phyloP scores from a whole-genome alignment of 2,329 filamentous ascomycete species.

The Teratosphaeria epicoccoides region DNA sequence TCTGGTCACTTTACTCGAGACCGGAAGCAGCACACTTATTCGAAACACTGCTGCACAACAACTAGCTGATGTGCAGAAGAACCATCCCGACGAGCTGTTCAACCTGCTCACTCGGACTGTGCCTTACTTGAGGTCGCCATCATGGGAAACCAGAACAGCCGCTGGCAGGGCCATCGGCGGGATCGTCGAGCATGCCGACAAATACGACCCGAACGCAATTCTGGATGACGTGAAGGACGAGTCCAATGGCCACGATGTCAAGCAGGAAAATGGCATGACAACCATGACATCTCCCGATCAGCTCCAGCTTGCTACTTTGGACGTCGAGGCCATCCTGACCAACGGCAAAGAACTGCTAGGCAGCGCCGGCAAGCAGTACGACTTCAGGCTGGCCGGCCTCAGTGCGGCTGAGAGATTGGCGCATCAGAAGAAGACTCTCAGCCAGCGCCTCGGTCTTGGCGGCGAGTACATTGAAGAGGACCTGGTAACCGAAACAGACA shows the following conservation, averaged over 20 bases:
- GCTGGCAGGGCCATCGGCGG: constrained; percentile 89
- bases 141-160: constrained; percentile 92
- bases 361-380: constrained; percentile 68
- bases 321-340: constrained; percentile 69
- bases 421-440: constrained; percentile 82
- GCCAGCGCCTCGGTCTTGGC: constrained; percentile 68
- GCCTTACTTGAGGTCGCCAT: constrained; percentile 89
- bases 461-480: constrained; percentile 81
- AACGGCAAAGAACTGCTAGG: constrained; percentile 76
- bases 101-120: constrained; percentile 87
- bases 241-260: constrained; percentile 34
- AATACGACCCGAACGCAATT: constrained; percentile 64
- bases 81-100: constrained; percentile 94
- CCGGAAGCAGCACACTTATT: constrained; percentile 89
- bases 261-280: constrained; percentile 42
- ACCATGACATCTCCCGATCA: constrained; percentile 36
- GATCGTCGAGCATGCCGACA: constrained; percentile 78
- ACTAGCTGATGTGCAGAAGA: constrained; percentile 93
- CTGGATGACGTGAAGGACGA: constrained; percentile 25
- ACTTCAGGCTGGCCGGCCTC: constrained; percentile 71
- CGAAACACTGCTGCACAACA: constrained; percentile 95
- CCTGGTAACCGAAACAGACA: constrained; percentile 57
- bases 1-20: constrained; percentile 73
- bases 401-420: constrained; percentile 71
- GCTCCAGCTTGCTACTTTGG: constrained; percentile 62